A percentile compares a stretch with the other conserved stretches of the same genome.
Evolutionary conservation across 1,284 basidiomycete species (phyloP).

Genomic region (Malassezia arunalokei): DNA sequence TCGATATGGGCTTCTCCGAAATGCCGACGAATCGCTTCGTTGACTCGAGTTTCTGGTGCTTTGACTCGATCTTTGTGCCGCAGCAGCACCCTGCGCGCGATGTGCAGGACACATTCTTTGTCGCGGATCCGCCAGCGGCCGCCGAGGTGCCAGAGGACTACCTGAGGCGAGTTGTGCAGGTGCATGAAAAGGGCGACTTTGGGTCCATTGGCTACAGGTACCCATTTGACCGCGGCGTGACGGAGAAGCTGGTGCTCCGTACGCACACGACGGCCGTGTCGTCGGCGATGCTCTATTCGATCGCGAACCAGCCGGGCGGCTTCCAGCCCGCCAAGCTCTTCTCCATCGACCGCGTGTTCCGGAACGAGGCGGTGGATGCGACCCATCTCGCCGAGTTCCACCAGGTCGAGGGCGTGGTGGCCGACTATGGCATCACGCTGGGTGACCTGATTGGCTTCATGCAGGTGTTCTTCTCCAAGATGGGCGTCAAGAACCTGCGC

Average conservation of each 20-base stretch:
- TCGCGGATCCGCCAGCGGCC: slow-evolving; percentile 76
- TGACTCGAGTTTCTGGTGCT: slow-evolving; percentile 98
- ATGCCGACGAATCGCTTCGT: slow-evolving; percentile 98
- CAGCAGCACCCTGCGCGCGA: slow-evolving; percentile 98
- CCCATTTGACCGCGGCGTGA: slow-evolving; percentile 87
- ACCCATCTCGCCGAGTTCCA: slow-evolving; percentile 99
- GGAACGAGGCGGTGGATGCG: slow-evolving; percentile 96
- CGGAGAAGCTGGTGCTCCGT: slow-evolving; percentile 77
- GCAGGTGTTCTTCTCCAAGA: slow-evolving; percentile 77
- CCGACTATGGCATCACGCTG: slow-evolving; percentile 83
- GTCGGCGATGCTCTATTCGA: slow-evolving; percentile 72
- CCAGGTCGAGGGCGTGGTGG: slow-evolving; percentile 97
- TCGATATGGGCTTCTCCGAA: slow-evolving; percentile 99
- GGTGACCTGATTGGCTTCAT: slow-evolving; percentile 76
- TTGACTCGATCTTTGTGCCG: slow-evolving; percentile 94
- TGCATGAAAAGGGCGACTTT: slow-evolving; percentile 80
- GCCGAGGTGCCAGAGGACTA: slow-evolving; percentile 70
- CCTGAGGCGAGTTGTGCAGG: slow-evolving; percentile 72
- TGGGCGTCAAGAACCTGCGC: slow-evolving; percentile 81
- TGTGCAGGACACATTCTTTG: slow-evolving; percentile 96
- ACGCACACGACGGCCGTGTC: slow-evolving; percentile 97
- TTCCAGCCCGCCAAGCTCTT: slow-evolving; percentile 95
- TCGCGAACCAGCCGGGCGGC: slow-evolving; percentile 59
- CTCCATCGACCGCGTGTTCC: slow-evolving; percentile 95
- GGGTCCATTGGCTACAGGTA: slow-evolving; percentile 95